Evolutionary conservation across 169 alveolate species (phyloP).

Genomic region (Cryptosporidium baileyi): DNA sequence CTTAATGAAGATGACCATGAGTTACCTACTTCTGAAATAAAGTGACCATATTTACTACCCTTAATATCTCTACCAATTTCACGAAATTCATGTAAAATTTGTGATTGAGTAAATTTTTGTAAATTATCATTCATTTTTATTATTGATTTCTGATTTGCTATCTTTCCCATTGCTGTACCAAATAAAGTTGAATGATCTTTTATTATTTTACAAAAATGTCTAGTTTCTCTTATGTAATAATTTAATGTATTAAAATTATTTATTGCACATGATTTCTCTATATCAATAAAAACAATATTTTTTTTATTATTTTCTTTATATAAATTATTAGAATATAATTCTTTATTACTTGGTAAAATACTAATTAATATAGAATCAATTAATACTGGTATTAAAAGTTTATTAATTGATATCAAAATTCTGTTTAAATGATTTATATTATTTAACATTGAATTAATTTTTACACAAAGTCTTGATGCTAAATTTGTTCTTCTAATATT

Average conservation of each 20-base stretch:
- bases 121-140: not conserved
- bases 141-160: constrained; percentile 34
- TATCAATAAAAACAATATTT: not conserved
- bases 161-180: constrained; percentile 41
- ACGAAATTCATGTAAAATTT: constrained; percentile 51
- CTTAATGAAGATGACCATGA: constrained; percentile 23
- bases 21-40: constrained; percentile 51
- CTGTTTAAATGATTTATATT: not conserved
- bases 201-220: constrained; percentile 6
- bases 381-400: constrained; percentile 16
- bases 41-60: constrained; percentile 54
- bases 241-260: not conserved
- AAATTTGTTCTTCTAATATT: constrained; percentile 12
- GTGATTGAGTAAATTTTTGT: constrained; percentile 41
- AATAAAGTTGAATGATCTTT: constrained; percentile 28
- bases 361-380: not conserved
- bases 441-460: not conserved
- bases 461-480: constrained; percentile 54
- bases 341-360: constrained; percentile 20
- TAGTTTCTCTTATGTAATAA: constrained; percentile 23
- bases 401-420: not conserved
- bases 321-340: not conserved
- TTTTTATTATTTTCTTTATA: not conserved
- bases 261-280: constrained; percentile 37
- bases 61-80: constrained; percentile 50